Evolutionary conservation across 2,329 filamentous ascomycete species (phyloP), one percentile per base, ranked within the genome.

Genomic region (Neurospora sp.): DNA sequence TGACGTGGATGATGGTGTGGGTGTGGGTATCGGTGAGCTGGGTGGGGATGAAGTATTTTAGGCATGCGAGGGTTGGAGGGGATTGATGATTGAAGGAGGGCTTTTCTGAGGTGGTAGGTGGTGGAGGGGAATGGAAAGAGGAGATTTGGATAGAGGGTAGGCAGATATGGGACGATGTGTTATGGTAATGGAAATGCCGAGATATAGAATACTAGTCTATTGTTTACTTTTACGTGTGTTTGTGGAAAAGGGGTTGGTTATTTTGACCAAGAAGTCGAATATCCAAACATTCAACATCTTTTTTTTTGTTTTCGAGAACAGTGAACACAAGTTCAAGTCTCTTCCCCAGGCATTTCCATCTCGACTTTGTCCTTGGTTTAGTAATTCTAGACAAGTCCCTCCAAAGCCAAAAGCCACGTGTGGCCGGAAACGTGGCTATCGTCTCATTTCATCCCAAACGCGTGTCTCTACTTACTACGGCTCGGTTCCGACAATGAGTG

Each of bases 31-130:
- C 97, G 13, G 90, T 96, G 70, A 96, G 96, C 11, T 99, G 96
- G 96, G 91, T 98, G 67, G 96, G 96, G 33, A 98, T 99, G 95
- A 99, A 99, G 80, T 98, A 98, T 80, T 99, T 99, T 78, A 89
- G 94, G 75, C 96, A 99, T 84, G 95, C 96, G 40, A 97, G 97
- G 82, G 96, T 98, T 71, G 87, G 83, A 70, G 86, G 86, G 39
- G 87, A 89, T 77, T 92, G 75, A 81, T 36, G 40, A 13, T n/a
- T 11, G 23, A 38, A 68, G 38, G 17, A 39, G 15, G 40, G 19
- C 11, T 66, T 62, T 11, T 66, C 33, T 36, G 33, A 36, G 33
- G 28, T 68, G 33, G 52, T 9, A 38, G 39, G 19, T 33, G 28
- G 33, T 62, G 23, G 38, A 36, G 68, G 38, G 42, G 52, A 36